Evolutionary conservation across 768 basidiomycete species (phyloP).

Genomic region (Termitomyces sp.): DNA sequence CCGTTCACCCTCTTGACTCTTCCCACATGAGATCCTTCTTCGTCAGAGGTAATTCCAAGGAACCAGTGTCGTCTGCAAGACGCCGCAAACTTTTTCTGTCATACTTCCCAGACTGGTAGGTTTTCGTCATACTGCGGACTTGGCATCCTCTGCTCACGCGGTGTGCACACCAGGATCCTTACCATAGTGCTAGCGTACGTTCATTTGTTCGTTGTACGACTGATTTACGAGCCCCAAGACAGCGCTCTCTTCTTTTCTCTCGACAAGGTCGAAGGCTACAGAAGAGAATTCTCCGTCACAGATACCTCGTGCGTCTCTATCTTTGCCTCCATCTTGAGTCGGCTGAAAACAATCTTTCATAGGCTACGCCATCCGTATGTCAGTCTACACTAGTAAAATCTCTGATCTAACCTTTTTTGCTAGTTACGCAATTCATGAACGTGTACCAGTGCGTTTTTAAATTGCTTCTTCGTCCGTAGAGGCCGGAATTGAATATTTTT

Average conservation of each 20-base stretch:
- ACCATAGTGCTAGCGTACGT: conserved; percentile 68
- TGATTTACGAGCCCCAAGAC: conserved; percentile 3
- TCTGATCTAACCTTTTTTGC: background rate
- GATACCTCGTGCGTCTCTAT: conserved; percentile 65
- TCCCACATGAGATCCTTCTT: conserved; percentile 28
- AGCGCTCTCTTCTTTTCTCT: conserved; percentile 66
- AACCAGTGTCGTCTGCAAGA: conserved; percentile 29
- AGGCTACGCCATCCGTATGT: conserved; percentile 44
- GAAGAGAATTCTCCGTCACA: conserved; percentile 72
- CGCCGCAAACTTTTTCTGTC: conserved; percentile 50
- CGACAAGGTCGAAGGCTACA: conserved; percentile 67
- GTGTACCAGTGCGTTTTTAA: conserved; percentile 59
- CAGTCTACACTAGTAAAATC: conserved; percentile 1
- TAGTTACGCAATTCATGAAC: conserved; percentile 73
- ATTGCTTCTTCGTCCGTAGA: conserved; percentile 1
- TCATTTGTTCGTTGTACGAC: background rate
- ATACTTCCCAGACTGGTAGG: conserved; percentile 79
- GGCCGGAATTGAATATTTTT: background rate
- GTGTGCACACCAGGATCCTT: conserved; percentile 48
- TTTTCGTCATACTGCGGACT: background rate
- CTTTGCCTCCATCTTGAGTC: conserved; percentile 1
- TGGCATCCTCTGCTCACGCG: background rate
- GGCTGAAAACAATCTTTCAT: conserved; percentile 19
- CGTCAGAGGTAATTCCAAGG: conserved; percentile 19
- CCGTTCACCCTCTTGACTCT: conserved; percentile 6